A percentile compares a stretch with the other conserved stretches of the same genome.
These are phyloP conservation scores for Alternaria metachromatica DNA, from an alignment of 2,329 filamentous ascomycete genomes.

Conservation along the genomic window DNA sequence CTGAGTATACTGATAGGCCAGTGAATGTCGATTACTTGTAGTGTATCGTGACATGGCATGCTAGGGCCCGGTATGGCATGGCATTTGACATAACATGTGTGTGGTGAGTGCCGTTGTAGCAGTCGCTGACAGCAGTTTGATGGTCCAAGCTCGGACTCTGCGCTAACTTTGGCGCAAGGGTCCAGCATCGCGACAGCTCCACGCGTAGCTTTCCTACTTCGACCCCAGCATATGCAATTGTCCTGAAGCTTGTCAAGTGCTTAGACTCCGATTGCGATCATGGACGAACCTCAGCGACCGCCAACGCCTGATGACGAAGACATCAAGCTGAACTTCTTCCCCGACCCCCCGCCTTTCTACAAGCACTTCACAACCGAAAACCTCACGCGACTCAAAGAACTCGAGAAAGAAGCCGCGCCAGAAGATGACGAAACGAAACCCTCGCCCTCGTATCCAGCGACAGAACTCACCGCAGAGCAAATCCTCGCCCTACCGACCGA, in stretches of 20 bases:
- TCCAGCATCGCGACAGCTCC: slow-evolving; percentile 8
- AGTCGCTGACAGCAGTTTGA: neutral
- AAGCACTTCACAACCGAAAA: slow-evolving; percentile 83
- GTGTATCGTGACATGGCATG: neutral
- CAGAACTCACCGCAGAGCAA: slow-evolving; percentile 30
- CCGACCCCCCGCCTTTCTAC: slow-evolving; percentile 89
- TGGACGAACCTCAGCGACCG: slow-evolving; percentile 25
- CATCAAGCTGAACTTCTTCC: slow-evolving; percentile 62
- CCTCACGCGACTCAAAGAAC: slow-evolving; percentile 63
- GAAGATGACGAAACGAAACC: slow-evolving; percentile 19
- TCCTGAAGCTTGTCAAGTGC: neutral
- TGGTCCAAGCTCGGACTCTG: slow-evolving; percentile 3
- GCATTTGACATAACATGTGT: neutral
- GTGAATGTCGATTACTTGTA: neutral
- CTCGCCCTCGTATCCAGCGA: neutral
- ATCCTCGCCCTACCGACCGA: slow-evolving; percentile 68
- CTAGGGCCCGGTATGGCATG: neutral
- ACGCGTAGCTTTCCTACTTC: neutral
- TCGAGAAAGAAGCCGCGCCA: slow-evolving; percentile 50
- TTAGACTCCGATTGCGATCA: neutral
- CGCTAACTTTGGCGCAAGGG: slow-evolving; percentile 7
- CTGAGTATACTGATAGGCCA: neutral
- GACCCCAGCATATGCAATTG: neutral
- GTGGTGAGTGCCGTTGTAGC: neutral
- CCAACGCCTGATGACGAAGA: slow-evolving; percentile 25